A percentile compares a stretch with the other conserved stretches of the same genome.
These are phyloP conservation scores for Fusarium proliferatum DNA, from an alignment of 2,329 filamentous ascomycete genomes.

Conservation along the genomic window DNA sequence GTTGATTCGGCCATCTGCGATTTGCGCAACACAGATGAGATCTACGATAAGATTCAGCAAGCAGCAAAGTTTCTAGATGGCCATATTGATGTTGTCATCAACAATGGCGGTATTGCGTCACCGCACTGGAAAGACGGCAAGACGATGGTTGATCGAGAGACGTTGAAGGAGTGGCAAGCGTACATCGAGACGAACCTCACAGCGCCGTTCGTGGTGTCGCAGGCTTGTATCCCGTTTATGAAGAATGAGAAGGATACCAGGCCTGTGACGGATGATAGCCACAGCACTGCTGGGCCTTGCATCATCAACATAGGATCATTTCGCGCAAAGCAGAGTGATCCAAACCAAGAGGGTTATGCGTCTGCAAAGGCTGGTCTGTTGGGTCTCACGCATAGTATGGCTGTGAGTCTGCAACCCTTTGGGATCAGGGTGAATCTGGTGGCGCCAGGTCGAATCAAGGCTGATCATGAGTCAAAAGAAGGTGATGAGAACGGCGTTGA, in stretches of 20 bases:
- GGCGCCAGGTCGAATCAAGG: slow-evolving; percentile 12
- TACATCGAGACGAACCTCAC: slow-evolving; percentile 17
- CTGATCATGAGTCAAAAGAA: background rate
- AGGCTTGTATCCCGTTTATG: slow-evolving; percentile 17
- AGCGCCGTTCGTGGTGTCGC: slow-evolving; percentile 3
- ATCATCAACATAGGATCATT: slow-evolving; percentile 18
- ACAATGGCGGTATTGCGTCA: slow-evolving; percentile 15
- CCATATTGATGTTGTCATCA: slow-evolving; percentile 6
- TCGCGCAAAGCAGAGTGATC: slow-evolving; percentile 15
- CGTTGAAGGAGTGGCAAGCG: background rate
- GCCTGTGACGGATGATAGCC: slow-evolving; percentile 1
- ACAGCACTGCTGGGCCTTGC: slow-evolving; percentile 14
- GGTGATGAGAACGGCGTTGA: slow-evolving; percentile 6
- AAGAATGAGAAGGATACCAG: slow-evolving; percentile 9
- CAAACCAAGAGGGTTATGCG: slow-evolving; percentile 11
- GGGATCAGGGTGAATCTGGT: slow-evolving; percentile 14
- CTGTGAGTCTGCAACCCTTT: background rate
- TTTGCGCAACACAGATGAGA: background rate
- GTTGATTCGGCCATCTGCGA: background rate
- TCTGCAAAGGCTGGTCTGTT: slow-evolving; percentile 10
- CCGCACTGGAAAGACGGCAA: slow-evolving; percentile 19
- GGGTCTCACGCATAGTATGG: slow-evolving; percentile 19
- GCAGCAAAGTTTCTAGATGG: slow-evolving; percentile 5
- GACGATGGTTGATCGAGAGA: slow-evolving; percentile 9
- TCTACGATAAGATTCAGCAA: background rate